Base-by-base conservation (phyloP, 129 eudicot species). In the Tanacetum coccineum region DNA sequence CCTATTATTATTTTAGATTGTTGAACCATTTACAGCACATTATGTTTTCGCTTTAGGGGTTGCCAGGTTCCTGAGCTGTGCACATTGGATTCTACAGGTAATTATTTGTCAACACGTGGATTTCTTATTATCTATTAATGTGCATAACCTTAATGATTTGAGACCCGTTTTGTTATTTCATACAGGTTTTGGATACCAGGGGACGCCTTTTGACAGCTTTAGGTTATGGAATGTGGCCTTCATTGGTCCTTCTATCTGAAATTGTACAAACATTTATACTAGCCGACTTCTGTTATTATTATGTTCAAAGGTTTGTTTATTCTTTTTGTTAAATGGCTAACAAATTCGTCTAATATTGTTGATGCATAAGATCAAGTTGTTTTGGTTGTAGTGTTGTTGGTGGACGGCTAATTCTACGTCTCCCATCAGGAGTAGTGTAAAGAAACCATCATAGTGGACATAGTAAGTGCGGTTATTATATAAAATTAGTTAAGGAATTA, bases 11-110 rank as follows among this genome's bases (percentile, higher is more conserved):
- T 40, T 52, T 7, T 74, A 85, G 85, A 82, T 85, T 44, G 87
- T 85, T 62, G 87, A 85, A 82, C 85, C 87, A 5, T 85, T 85
- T 65, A 85, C 91, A 66, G 79, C 91, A 19, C 91, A 82, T 73
- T 85, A 85, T 36, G 85, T 85, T 11, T 82, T 85, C 74, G 87
- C 87, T 18, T 75, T 82, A 71, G 91, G 91, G 58, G 74, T 82
- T 74, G 85, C 82, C 6, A 73, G 87, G 79, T 85, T 85, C 58
- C 70, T 85, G 75, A 76, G 85, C 48, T 85, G 87, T 62, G 91
- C 85, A 44, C 85, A 82, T 67, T 82, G 85, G 91, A 74, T 85
- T 48, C 79, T 81, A 42, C 81, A 76, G 76, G 85, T 81, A 61
- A 22, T 19, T 42, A 15, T 55, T 13, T 11, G 15, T 59, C 19